phyloP scores from a whole-genome alignment of 768 basidiomycete genomes.

The Melanogaster broomeanus region DNA sequence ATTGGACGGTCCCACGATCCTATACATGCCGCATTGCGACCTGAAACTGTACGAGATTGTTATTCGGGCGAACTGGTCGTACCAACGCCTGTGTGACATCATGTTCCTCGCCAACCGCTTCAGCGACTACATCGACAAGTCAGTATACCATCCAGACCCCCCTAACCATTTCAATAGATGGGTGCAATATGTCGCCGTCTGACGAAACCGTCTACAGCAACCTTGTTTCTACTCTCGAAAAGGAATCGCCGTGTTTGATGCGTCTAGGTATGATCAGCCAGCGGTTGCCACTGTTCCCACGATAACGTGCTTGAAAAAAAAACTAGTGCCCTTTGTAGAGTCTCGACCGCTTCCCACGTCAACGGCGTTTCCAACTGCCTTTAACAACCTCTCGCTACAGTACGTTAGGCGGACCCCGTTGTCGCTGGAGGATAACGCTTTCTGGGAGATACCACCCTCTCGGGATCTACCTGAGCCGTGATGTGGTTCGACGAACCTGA shows the following conservation, averaged over 20 bases:
- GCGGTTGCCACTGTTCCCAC: constrained; percentile 9
- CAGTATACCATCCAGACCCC: constrained; percentile 15
- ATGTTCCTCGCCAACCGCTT: constrained; percentile 69
- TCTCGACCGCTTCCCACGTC: constrained; percentile 51
- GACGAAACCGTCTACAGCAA: constrained; percentile 44
- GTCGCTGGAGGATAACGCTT: constrained; percentile 17
- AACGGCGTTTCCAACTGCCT: constrained; percentile 56
- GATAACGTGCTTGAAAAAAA: constrained; percentile 11
- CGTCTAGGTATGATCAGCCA: constrained; percentile 47
- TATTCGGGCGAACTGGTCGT: constrained; percentile 61
- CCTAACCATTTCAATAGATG: constrained; percentile 1
- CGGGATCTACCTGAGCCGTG: neutral
- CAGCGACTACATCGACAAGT: constrained; percentile 70
- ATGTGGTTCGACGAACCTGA: neutral
- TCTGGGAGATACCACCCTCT: constrained; percentile 25
- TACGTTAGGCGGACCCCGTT: constrained; percentile 34
- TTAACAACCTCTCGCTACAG: constrained; percentile 68
- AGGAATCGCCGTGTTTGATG: constrained; percentile 52
- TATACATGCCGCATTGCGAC: constrained; percentile 83
- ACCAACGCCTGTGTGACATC: constrained; percentile 44
- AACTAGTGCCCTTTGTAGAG: constrained; percentile 50
- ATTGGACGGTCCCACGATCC: constrained; percentile 50
- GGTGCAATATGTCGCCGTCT: constrained; percentile 1
- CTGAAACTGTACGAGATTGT: constrained; percentile 67
- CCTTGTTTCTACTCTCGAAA: constrained; percentile 49